Evolutionary conservation across 2,329 filamentous ascomycete genomes (phyloP).

Genomic region (Diaporthe vaccinii): DNA sequence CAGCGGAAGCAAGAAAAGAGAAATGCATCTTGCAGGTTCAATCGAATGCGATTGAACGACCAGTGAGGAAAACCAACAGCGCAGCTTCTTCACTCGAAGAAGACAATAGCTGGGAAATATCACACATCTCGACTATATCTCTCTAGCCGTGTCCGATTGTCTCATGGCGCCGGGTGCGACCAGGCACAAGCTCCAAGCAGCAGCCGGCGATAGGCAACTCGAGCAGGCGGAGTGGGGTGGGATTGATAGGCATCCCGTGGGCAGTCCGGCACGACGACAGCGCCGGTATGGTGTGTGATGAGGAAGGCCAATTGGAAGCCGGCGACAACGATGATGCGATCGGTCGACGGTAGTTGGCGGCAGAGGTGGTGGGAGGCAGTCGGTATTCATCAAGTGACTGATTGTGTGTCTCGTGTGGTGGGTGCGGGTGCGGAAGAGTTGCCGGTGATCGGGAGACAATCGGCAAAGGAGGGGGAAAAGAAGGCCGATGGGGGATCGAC

Average conservation of each 20-base stretch:
- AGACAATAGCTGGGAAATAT: background rate
- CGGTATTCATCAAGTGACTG: background rate
- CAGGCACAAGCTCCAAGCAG: background rate
- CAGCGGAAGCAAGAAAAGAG: conserved; percentile 13
- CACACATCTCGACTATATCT: background rate
- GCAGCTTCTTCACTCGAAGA: conserved; percentile 25
- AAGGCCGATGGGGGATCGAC: background rate
- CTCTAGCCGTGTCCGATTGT: background rate
- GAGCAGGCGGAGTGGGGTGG: conserved; percentile 1
- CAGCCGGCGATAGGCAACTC: conserved; percentile 24
- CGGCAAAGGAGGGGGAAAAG: conserved; percentile 8
- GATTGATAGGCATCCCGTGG: conserved; percentile 21
- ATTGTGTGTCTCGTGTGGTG: background rate
- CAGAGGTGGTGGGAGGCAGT: background rate
- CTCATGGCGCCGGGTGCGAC: background rate
- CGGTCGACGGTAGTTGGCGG: background rate
- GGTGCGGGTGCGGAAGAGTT: background rate
- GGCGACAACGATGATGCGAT: conserved; percentile 29
- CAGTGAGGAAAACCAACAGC: background rate
- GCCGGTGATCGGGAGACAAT: conserved; percentile 30
- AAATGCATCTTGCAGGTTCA: conserved; percentile 35
- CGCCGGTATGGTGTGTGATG: background rate
- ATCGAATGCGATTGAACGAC: conserved; percentile 3
- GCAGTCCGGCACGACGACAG: background rate
- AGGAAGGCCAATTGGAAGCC: conserved; percentile 27